Evolutionary conservation across 179 eudicot genomes (phyloP), one percentile per base, ranked within the genome.

Genomic region (Corrigiola litoralis): DNA sequence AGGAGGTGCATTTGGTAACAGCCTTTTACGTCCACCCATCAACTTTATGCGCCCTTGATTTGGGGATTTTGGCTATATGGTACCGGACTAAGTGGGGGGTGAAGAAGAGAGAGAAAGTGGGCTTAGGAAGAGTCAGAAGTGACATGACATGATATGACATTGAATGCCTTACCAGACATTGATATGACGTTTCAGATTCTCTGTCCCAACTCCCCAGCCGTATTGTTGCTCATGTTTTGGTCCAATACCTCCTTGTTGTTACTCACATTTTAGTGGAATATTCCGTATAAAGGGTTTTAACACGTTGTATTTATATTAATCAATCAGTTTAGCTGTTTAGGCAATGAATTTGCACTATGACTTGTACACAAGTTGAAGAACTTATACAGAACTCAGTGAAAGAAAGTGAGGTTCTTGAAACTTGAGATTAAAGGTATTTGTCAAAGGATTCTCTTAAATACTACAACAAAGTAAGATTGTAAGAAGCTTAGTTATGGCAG

Each of bases 181-280:
- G 79, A 78, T 76, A 78, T 76, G 81, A 81, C 68, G 70, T 79
- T 81, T 79, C 85, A 79, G 85, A 81, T 81, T 75, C 85, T 75
- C 37, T 69, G 71, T 73, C 66, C 52, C 55, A n/a, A 6, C 36
- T 27, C 58, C 58, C 58, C 44, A 40, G 49, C 53, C 21, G 33
- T 18, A 58, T 45, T 57, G 23, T 17, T 42, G n/a, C 36, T 63
- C 53, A 13, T 23, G 17, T 37, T 12, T 57, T 51, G 31, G 36
- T 51, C 23, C 17, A 14, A 31, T 46, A 46, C 18, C 50, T 46
- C 2, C 50, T 46, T 46, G 16, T n/a, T n/a, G n/a, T n/a, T n/a
- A n/a, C n/a, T n/a, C n/a, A n/a, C n/a, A n/a, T n/a, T n/a, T n/a
- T n/a, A n/a, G n/a, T n/a, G n/a, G n/a, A n/a, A n/a, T n/a, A n/a